Evolutionary conservation across 768 basidiomycete species (phyloP).

Genomic region (Tulasnella sp.): DNA sequence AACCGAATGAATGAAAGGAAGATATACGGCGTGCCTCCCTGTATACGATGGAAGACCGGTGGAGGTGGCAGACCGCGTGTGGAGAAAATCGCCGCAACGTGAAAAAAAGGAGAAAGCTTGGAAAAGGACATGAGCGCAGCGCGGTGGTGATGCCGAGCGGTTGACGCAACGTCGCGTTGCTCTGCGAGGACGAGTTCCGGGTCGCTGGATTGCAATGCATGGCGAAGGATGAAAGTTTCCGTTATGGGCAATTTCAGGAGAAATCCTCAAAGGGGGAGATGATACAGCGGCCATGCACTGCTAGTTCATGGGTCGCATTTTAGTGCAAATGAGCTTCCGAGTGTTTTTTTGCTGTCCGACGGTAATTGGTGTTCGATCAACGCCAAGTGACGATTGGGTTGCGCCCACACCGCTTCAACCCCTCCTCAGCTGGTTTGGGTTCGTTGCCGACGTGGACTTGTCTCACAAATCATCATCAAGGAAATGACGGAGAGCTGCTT

Average conservation of each 20-base stretch:
- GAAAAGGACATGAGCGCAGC: neutral
- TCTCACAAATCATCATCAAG: neutral
- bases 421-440: neutral
- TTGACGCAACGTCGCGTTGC: neutral
- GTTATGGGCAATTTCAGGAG: conserved; percentile 6
- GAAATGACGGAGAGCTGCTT: conserved; percentile 2
- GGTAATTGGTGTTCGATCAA: neutral
- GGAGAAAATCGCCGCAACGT: neutral
- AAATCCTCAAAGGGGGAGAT: neutral
- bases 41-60: neutral
- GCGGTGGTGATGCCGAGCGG: neutral
- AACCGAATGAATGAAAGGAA: conserved; percentile 6
- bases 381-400: neutral
- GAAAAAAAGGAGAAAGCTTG: conserved; percentile 2
- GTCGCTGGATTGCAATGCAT: neutral
- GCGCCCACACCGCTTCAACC: neutral
- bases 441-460: neutral
- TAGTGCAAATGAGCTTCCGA: neutral
- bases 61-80: neutral
- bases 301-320: neutral
- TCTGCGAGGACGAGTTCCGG: neutral
- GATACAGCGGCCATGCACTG: neutral
- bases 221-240: neutral
- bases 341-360: neutral
- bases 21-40: neutral